Base-by-base conservation (phyloP, 345 rosid species). In the Nephelium lappaceum region DNA sequence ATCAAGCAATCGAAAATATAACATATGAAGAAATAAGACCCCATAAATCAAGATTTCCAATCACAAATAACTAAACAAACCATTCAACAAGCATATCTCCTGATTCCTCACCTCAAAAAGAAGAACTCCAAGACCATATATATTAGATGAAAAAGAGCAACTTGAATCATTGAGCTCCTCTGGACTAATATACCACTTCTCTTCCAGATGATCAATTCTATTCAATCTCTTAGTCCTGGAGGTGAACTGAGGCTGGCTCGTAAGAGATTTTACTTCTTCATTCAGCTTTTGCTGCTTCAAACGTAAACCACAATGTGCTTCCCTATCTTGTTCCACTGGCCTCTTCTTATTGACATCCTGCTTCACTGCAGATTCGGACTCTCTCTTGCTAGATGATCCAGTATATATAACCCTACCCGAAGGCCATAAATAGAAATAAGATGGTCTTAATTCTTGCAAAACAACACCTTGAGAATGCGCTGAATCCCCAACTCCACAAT, bases 91-190 rank as follows among this genome's bases (percentile, higher is more conserved):
- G 49, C 21, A 63, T 49, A 12, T 69, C 43, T 55, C 39, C 75
- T 83, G 75, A 93, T 94, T 61, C 42, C 77, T 85, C 78, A 93
- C 95, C 94, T 93, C 97, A 72, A 93, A 93, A 76, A 93, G 94
- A 74, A 93, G 90, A 81, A 91, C 87, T 43, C 97, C 95, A 47
- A 93, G 94, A 71, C 87, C 75, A 75, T 91, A 91, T 70, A 91
- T 84, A 81, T 93, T 93, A 23, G 97, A 89, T 21, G 86, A 80
- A 81, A 85, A 78, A 42, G 85, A 84, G 77, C 69, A 72, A 38
- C 73, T 80, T 72, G 86, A 81, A 69, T 81, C 92, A 77, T 76
- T 83, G 24, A 78, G 81, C 80, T 89, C 91, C 88, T 86, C 93
- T 18, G 93, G 94, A 80, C 90, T 81, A 75, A 78, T 75, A 83